Base-by-base conservation (phyloP, 306 rosid genomes). In the Arachis stenosperma region DNA sequence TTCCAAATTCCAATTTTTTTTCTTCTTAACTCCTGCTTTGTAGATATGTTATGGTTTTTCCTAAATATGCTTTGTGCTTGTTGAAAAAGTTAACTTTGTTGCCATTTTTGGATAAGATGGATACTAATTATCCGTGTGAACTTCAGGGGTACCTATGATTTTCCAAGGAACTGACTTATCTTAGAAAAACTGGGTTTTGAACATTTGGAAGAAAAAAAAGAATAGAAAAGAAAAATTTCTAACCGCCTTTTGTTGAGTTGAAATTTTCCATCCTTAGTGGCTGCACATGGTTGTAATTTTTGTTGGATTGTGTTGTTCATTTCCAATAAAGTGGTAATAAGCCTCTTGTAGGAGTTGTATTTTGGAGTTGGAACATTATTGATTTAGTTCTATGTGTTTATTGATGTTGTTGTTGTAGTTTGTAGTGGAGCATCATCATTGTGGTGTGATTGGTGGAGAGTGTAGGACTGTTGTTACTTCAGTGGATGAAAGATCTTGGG, bases 111-210 rank as follows among this genome's bases (percentile, higher is more conserved):
- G 56, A n/a, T 67, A 60, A 43, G 67, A 59, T 62, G 69, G 69
- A 54, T 30, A 70, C 67, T 69, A 12, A 62, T 52, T 88, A 75
- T 80, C 87, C 88, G 79, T 82, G 93, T 71, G 60, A 77, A 83
- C 78, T 22, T 22, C 27, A 1, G 27, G 64, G 64, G 80, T 46
- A 65, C 82, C 71, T 77, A 66, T 77, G 83, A 82, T 22, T 80
- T 73, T 61, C 72, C 27, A 39, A 76, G 58, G 47, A 71, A 74
- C 82, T 86, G 85, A 83, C 61, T 78, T 70, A 56, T 78, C 46
- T 59, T 29, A 36, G 57, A 65, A 65, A 78, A 69, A 68, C 80
- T 69, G 81, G 47, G 84, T 81, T 79, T 90, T 87, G 90, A 90
- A 90, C 86, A 68, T 27, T 67, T 42, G n/a, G 53, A 48, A 12